Evolutionary conservation across 371 early-diverging fungal species (phyloP), one percentile per base, ranked within the genome.

Genomic region (Mortierella sp.): DNA sequence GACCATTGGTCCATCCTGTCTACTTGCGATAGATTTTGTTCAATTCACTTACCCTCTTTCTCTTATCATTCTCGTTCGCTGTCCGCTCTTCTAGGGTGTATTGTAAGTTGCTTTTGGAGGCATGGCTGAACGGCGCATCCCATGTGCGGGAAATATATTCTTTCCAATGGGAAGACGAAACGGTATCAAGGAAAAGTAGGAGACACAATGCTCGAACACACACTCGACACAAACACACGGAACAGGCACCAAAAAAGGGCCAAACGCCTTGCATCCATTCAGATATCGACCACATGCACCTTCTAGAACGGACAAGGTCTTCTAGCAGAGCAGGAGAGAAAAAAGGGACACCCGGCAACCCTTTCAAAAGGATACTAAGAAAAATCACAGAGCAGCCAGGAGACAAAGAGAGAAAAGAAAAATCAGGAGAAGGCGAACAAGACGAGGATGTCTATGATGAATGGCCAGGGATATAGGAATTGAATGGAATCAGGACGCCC

Each of bases 31-130:
- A 37, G 14, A 34, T 34, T 8, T 19, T 61, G 34, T 61, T 58
- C 16, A 14, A 7, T 31, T 37, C 48, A 48, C 48, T n/a, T 8
- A 48, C 26, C 34, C 37, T 45, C 53, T 41, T 22, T 39, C 9
- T 41, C 47, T 2, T 19, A 37, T 39, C 34, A 52, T 34, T 43
- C 34, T 34, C n/a, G 11, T 41, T 41, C 39, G n/a, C 44, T 34
- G 31, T 43, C 64, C 29, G 7, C 19, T 24, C 31, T 58, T 71
- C 52, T 77, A 81, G 82, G 82, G 82, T 81, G 82, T 63, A 71
- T 77, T 77, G 82, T 81, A 81, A 81, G 82, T 80, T 31, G 48
- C 0, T n/a, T 44, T 16, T 29, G 40, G 40, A 0, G 22, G 65
- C 22, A 10, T 66, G 45, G 34, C 45, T 37, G 39, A 50, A 47